Conservation (phyloP, 345 rosid genomes). For the Eucalyptus marginata region DNA sequence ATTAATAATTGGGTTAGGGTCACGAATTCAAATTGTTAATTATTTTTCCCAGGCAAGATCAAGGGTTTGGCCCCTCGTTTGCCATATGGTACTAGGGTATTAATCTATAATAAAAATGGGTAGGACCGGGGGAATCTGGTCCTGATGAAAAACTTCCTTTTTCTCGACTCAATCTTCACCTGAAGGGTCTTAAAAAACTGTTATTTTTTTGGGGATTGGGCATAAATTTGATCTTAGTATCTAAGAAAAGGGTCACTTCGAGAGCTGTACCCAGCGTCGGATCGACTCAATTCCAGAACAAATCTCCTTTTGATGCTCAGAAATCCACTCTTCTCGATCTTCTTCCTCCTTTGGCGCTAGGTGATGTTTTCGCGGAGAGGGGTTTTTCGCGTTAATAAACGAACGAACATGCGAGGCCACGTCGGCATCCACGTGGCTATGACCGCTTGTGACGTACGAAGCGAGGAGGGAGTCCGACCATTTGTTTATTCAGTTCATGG, state of each 20-base stretch:
- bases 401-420: background rate
- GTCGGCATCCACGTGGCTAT: background rate
- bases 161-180: background rate
- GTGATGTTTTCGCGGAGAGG: background rate
- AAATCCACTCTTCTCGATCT: background rate
- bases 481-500: background rate
- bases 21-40: background rate
- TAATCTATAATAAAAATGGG: background rate
- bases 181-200: background rate
- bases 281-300: background rate
- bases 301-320: background rate
- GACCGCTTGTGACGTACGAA: background rate
- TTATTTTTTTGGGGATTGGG: background rate
- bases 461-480: background rate
- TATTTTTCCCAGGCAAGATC: background rate
- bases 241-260: background rate
- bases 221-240: background rate
- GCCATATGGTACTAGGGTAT: background rate
- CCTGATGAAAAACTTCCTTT: background rate
- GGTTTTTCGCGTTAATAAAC: background rate
- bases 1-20: background rate
- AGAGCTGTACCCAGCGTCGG: background rate
- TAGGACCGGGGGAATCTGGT: background rate
- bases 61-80: background rate
- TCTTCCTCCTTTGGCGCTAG: background rate